phyloP scores from a whole-genome alignment of 2,329 filamentous ascomycete genomes.

The Geoglossum cookeanum region DNA sequence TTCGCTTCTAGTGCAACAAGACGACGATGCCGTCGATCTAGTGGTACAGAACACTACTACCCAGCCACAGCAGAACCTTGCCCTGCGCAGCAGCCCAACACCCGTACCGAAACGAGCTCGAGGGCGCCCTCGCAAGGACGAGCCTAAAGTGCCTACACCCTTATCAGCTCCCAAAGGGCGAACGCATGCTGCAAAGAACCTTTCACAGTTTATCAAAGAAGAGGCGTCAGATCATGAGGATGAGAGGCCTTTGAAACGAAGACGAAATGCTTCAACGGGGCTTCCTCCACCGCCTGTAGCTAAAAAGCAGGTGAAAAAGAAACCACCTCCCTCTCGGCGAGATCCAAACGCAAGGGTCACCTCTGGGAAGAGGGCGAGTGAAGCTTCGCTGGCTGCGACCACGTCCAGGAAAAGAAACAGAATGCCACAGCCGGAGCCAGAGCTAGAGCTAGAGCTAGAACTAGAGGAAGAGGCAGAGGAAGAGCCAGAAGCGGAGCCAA shows the following conservation, averaged over 20 bases:
- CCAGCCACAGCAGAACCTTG: background rate
- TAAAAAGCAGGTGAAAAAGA: background rate
- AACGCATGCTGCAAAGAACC: slow-evolving; percentile 7
- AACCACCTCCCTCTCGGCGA: slow-evolving; percentile 7
- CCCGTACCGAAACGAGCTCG: background rate
- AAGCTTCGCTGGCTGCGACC: background rate
- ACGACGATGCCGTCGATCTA: background rate
- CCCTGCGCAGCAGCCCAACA: background rate
- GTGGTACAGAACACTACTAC: background rate
- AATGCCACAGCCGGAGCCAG: too few species aligned
- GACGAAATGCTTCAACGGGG: slow-evolving; percentile 4
- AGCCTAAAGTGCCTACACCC: background rate
- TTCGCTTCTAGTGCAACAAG: background rate
- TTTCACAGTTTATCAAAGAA: slow-evolving; percentile 1
- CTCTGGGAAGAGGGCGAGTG: slow-evolving; percentile 2
- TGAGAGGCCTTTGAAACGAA: slow-evolving; percentile 9
- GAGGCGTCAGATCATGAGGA: slow-evolving; percentile 9
- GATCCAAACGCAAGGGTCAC: slow-evolving; percentile 8
- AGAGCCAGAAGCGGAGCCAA: background rate
- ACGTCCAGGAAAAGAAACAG: background rate
- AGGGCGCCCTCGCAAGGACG: background rate
- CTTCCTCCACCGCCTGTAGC: background rate
- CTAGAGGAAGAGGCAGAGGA: too few species aligned
- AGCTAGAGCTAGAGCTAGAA: too few species aligned
- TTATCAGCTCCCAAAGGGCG: slow-evolving; percentile 10